Percentiles rank a stretch among this genome's conserved stretches.
phyloP scores from a whole-genome alignment of 371 early-diverging fungal genomes.

The Blakeslea trispora region DNA sequence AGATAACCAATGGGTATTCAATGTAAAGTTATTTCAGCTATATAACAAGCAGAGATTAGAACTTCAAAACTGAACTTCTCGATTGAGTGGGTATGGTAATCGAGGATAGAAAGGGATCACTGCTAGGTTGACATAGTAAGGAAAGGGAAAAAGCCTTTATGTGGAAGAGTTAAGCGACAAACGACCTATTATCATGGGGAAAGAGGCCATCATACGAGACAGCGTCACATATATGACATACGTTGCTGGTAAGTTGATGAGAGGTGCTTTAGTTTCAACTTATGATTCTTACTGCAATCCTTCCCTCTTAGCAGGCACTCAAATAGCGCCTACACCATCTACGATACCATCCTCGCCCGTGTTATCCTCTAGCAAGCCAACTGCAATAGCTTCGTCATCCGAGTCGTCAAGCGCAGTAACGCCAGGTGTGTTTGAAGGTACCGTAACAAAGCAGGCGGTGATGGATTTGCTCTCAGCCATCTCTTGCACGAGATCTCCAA shows the following conservation, averaged over 20 bases:
- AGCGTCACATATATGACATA: constrained; percentile 3
- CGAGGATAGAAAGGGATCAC: too few relatives aligned
- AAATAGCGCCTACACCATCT: constrained; percentile 1
- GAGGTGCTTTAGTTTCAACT: constrained; percentile 7
- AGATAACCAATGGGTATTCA: too few relatives aligned
- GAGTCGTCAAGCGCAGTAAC: not conserved
- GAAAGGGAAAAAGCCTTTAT: constrained; percentile 12
- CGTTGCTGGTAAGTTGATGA: constrained; percentile 1
- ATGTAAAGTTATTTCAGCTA: too few relatives aligned
- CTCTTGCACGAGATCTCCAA: constrained; percentile 6
- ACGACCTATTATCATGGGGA: constrained; percentile 10
- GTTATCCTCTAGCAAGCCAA: constrained; percentile 1
- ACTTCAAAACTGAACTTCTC: too few relatives aligned
- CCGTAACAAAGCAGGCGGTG: constrained; percentile 4
- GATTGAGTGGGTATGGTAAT: too few relatives aligned
- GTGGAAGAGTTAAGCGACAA: constrained; percentile 10
- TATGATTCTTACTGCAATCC: constrained; percentile 5
- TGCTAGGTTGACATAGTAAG: constrained; percentile 7
- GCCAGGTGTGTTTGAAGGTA: constrained; percentile 6
- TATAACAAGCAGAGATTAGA: too few relatives aligned
- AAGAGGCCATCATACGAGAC: constrained; percentile 13
- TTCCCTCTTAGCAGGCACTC: constrained; percentile 5
- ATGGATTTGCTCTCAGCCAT: constrained; percentile 7
- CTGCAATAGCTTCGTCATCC: constrained; percentile 1
- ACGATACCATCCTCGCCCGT: constrained; percentile 6